A percentile compares a stretch with the other conserved stretches of the same genome.
Conservation (phyloP, 1,284 basidiomycete genomes). For the Crepidotus sp. region DNA sequence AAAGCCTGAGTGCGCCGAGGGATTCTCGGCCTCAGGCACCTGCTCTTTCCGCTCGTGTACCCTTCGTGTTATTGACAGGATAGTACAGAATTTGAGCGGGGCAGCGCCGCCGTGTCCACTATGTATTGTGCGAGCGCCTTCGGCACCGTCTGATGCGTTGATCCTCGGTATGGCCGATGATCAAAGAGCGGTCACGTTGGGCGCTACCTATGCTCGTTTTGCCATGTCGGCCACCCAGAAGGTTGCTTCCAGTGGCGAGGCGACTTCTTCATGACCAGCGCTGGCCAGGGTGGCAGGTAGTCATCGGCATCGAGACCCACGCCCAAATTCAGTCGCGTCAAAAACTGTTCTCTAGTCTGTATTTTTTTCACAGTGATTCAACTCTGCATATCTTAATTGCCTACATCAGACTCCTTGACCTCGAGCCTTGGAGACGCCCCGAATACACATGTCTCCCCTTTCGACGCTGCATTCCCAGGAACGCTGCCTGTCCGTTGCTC, state of each 20-base stretch:
- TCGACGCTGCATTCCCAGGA: slow-evolving; percentile 91
- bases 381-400: not conserved
- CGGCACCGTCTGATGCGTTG: too few relatives aligned
- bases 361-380: not conserved
- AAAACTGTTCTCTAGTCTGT: slow-evolving; percentile 86
- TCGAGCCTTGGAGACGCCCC: slow-evolving; percentile 45
- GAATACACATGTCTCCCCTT: slow-evolving; percentile 74
- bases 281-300: slow-evolving; percentile 69
- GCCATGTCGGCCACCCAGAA: slow-evolving; percentile 9
- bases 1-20: too few relatives aligned
- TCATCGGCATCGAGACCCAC: slow-evolving; percentile 94
- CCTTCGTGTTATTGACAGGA: too few relatives aligned
- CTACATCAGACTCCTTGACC: slow-evolving; percentile 38
- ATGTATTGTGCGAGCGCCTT: too few relatives aligned
- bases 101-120: too few relatives aligned
- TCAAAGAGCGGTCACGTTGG: slow-evolving; percentile 15
- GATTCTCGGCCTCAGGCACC: too few relatives aligned
- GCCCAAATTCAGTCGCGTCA: slow-evolving; percentile 82
- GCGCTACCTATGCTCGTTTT: slow-evolving; percentile 8
- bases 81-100: too few relatives aligned
- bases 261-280: slow-evolving; percentile 29
- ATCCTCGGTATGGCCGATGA: too few relatives aligned
- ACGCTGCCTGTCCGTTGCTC: slow-evolving; percentile 69
- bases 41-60: too few relatives aligned
- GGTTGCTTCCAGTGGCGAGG: slow-evolving; percentile 6